phyloP scores from a whole-genome alignment of 2,329 filamentous ascomycete species.

The Cladobotryum protrusum region DNA sequence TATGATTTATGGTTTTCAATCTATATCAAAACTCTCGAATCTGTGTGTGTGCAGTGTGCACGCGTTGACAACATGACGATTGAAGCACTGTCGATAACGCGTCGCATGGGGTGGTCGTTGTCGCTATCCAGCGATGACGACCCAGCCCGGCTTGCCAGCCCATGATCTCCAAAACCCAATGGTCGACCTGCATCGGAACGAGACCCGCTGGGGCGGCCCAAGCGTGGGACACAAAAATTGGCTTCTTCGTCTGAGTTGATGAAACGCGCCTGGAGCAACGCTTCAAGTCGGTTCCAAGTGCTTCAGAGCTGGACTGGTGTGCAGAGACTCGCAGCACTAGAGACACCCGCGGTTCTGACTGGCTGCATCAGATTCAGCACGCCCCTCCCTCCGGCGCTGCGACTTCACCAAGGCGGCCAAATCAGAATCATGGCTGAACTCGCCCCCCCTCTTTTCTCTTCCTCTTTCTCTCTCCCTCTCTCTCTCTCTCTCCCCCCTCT shows the following conservation, averaged over 20 bases:
- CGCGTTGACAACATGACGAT: too few species aligned
- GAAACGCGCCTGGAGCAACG: conserved; percentile 45
- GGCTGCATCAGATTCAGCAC: conserved; percentile 13
- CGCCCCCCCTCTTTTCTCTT: background rate
- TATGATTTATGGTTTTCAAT: too few species aligned
- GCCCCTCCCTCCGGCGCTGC: conserved; percentile 17
- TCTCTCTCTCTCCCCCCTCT: background rate
- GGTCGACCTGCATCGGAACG: background rate
- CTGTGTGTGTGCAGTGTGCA: too few species aligned
- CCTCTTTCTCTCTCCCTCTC: background rate
- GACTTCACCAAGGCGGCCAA: conserved; percentile 4
- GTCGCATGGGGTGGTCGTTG: too few species aligned
- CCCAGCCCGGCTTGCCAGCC: too few species aligned
- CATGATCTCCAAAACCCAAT: background rate
- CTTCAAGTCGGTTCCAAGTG: background rate
- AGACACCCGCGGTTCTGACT: conserved; percentile 21
- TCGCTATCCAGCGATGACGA: too few species aligned
- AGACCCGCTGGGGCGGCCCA: conserved; percentile 1
- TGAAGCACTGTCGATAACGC: too few species aligned
- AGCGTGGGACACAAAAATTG: conserved; percentile 7
- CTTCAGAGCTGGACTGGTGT: conserved; percentile 5
- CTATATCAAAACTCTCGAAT: too few species aligned
- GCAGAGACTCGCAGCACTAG: conserved; percentile 28
- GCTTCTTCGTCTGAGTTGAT: conserved; percentile 29
- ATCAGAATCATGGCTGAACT: conserved; percentile 8